Base-by-base conservation (phyloP, 257 asterid genomes). In the Asclepias syriaca region DNA sequence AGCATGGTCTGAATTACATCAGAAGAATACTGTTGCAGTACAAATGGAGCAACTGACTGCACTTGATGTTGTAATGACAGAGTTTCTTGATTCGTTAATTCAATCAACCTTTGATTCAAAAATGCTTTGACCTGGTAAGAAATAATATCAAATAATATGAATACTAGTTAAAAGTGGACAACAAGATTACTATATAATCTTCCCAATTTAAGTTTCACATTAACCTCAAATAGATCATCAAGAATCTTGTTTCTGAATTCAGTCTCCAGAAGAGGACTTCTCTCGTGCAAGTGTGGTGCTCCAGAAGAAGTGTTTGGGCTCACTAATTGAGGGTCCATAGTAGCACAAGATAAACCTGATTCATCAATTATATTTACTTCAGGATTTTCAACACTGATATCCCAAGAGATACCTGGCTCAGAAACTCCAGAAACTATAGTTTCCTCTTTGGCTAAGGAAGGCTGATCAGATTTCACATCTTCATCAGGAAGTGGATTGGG, bases 171-270 rank as follows among this genome's bases (percentile, higher is more conserved):
- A 70, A 27, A 58, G 58, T 65, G 16, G 12, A 46, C 6, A 45
- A 32, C 8, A 53, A 10, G 1, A 43, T 18, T 24, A 51, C 22
- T 14, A 40, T 10, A 51, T 19, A 24, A 12, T 65, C 14, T 49
- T 34, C 11, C 58, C 24, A 68, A 59, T 27, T 46, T 16, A 40
- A 18, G 37, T 9, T 49, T 56, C 21, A 50, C 21, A 45, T 64
- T 46, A 70, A 94, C 98, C 99, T 94, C 99, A 76, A 86, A 91
- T 79, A 91, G 82, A 90, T 94, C 95, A 83, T 94, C 97, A 49
- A 94, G 99, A 83, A 90, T 90, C 87, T 85, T 88, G 84, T 94
- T 94, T 88, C 98, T 81, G 76, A 88, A 94, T 69, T 90, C 98
- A 16, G 93, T 94, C 80, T 94, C 99, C 90, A 91, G 77, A 81